Evolutionary conservation across 1,284 basidiomycete genomes (phyloP), one percentile per base, ranked within the genome.

Genomic region (Ustilago nuda): DNA sequence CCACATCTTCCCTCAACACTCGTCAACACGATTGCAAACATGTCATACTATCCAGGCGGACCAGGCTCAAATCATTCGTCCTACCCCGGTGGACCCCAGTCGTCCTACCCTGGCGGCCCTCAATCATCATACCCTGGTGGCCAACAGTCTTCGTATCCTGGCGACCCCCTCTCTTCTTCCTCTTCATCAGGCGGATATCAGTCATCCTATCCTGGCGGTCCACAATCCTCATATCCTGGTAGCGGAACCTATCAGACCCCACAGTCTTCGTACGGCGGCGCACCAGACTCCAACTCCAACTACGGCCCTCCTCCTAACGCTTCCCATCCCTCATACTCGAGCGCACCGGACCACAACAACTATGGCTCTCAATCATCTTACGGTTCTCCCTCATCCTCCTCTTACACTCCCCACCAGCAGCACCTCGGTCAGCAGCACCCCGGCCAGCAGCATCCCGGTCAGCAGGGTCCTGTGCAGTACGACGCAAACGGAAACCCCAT

Each of bases 401-500:
- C 56, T 2, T 72, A 72, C 48, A 60, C 55, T 27, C 23, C 23
- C 23, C 23, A 27, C 23, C 23, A 27, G 23, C 12, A 51, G 59
- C 48, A 62, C 62, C 7, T 37, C 61, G 15, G 35, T 13, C 46
- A 70, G 19, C 19, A 19, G 19, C 19, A 19, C 19, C 19, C 1
- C 19, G 19, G 19, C 11, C 67, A 71, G 36, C 74, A 70, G 50
- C n/a, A n/a, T n/a, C n/a, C n/a, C 19, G 19, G 19, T 13, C 67
- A 71, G 36, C 74, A 70, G 50, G 61, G 61, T 2, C 79, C 65
- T 0, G 54, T 58, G 57, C 79, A 78, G 48, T 81, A 81, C 68
- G 80, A 82, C 39, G 67, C 73, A 56, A 50, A 78, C 48, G 81
- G 81, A 45, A 74, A 82, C 39, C 80, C 80, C 6, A 48, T 80